Base-by-base conservation (phyloP, 805 yeast genomes). In the Hanseniaspora pseudoguilliermondii region DNA sequence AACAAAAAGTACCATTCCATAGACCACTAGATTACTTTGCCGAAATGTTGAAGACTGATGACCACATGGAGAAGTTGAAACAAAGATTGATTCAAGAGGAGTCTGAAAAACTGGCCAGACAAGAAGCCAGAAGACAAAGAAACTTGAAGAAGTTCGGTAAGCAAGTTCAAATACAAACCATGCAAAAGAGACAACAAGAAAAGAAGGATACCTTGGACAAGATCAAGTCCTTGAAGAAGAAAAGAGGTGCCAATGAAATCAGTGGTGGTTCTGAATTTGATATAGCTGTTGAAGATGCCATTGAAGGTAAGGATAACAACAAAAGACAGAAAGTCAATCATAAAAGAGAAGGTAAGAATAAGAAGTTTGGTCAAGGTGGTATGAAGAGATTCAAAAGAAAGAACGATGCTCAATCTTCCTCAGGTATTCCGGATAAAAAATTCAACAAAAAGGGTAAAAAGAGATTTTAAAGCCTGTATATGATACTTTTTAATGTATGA, bases 11-110 rank as follows among this genome's bases (percentile, higher is more conserved):
- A 35, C 88, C 96, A 58, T 93, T 93, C 69, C 76, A 95, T 32
- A 81, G 98, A 69, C 99, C 99, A 39, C 73, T 80, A 64, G 98
- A 93, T 68, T 93, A 87, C 70, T 93, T 93, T 73, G 99, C 98
- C 20, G 98, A 93, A 72, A 93, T 93, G 98, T 86, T 89, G 58
- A 93, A 93, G 74, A 83, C 90, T 55, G 98, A 93, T 70, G 96
- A 88, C 69, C 99, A 93, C 71, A 93, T 93, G 98, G 96, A 88
- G 66, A 86, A 81, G 71, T 78, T 93, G 66, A 89, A 87, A 75
- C 73, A 75, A 65, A 88, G 86, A 71, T 76, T 91, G 63, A 75
- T 89, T 46, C 77, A 80, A 60, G 96, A 88, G 68, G 84, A 84
- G 34, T 76, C 83, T 57, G 85, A 84, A 68, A 87, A 87, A 80